A percentile compares a stretch with the other conserved stretches of the same genome.
phyloP scores from a whole-genome alignment of 257 asterid genomes.

The Mentha longifolia region DNA sequence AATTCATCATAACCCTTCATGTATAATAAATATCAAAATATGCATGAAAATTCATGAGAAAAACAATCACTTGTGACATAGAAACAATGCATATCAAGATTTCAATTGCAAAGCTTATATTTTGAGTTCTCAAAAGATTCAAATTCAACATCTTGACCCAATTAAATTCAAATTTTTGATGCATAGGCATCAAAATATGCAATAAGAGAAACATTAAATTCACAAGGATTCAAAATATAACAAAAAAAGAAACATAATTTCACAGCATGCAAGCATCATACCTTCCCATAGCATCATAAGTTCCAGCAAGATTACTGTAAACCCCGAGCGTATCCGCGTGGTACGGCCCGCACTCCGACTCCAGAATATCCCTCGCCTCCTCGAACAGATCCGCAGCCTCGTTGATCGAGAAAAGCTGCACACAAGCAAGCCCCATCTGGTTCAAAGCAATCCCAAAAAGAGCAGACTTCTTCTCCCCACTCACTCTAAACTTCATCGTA shows the following conservation, averaged over 20 bases:
- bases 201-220: background rate
- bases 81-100: too few species aligned
- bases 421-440: slow-evolving; percentile 68
- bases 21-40: background rate
- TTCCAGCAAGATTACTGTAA: slow-evolving; percentile 74
- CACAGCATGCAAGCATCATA: slow-evolving; percentile 28
- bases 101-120: too few species aligned
- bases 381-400: slow-evolving; percentile 67
- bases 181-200: too few species aligned
- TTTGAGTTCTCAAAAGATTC: background rate
- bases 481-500: slow-evolving; percentile 42
- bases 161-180: too few species aligned
- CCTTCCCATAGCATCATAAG: slow-evolving; percentile 94
- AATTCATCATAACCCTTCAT: background rate
- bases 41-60: background rate
- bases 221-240: background rate
- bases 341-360: slow-evolving; percentile 57
- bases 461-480: slow-evolving; percentile 62
- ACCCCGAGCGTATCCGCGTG: slow-evolving; percentile 68
- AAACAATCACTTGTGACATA: background rate
- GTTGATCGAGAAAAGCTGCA: slow-evolving; percentile 55
- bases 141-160: too few species aligned
- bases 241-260: background rate
- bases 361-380: slow-evolving; percentile 57
- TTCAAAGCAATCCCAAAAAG: slow-evolving; percentile 63